Evolutionary conservation across 305 asterid species (phyloP).

Genomic region (Plantago rigida): DNA sequence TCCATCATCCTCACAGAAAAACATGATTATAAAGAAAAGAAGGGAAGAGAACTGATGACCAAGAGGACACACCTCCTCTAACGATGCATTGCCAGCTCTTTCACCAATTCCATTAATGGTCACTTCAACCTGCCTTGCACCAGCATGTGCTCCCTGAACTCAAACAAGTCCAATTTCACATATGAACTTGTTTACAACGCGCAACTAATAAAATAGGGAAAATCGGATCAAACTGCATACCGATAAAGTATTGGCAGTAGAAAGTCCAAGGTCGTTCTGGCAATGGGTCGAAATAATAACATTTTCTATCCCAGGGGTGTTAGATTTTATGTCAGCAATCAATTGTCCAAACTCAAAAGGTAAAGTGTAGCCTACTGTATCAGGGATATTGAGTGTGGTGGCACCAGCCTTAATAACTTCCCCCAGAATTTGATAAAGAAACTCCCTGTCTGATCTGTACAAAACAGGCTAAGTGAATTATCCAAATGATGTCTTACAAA

Average conservation of each 20-base stretch:
- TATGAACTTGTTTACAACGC: conserved; percentile 16
- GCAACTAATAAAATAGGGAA: conserved; percentile 19
- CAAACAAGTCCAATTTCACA: conserved; percentile 17
- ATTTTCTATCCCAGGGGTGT: conserved; percentile 79
- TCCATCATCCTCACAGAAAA: neutral
- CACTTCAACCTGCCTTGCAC: conserved; percentile 93
- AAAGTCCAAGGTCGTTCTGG: conserved; percentile 93
- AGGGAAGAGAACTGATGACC: neutral
- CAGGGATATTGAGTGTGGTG: conserved; percentile 92
- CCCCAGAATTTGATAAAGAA: conserved; percentile 76
- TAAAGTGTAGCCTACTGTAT: conserved; percentile 77
- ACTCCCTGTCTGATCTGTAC: conserved; percentile 46
- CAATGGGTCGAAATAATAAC: conserved; percentile 89
- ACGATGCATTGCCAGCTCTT: conserved; percentile 96
- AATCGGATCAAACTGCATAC: conserved; percentile 33
- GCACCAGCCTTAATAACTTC: conserved; percentile 95
- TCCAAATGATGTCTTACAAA: too few species aligned
- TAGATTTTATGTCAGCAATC: conserved; percentile 76
- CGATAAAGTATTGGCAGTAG: conserved; percentile 79
- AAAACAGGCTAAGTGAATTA: too few species aligned
- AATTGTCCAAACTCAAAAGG: conserved; percentile 72
- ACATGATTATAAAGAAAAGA: neutral
- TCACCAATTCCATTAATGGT: conserved; percentile 97
- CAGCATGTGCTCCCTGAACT: conserved; percentile 77
- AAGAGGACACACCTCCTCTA: conserved; percentile 68